phyloP scores from a whole-genome alignment of 2,329 filamentous ascomycete species.

The Elsinoe batatas region DNA sequence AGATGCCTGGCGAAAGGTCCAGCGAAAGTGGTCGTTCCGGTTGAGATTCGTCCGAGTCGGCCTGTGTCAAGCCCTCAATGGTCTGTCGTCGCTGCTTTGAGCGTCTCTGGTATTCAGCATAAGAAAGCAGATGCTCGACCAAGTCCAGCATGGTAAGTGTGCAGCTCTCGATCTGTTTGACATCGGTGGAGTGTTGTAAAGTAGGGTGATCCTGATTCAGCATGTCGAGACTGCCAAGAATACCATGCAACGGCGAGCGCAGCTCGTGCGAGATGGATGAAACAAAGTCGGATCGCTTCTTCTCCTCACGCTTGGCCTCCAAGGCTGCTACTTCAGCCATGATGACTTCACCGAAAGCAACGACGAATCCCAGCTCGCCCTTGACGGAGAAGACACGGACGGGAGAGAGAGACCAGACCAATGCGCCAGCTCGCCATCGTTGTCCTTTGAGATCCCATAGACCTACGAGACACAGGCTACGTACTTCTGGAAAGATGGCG shows the following conservation, averaged over 20 bases:
- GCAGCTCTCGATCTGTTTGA: conserved; percentile 3
- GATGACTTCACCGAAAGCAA: conserved; percentile 34
- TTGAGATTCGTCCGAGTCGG: conserved; percentile 2
- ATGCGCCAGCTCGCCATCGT: conserved; percentile 34
- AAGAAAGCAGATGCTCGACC: conserved; percentile 1
- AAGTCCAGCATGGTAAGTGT: conserved; percentile 7
- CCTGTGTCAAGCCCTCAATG: neutral
- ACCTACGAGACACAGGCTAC: conserved; percentile 41
- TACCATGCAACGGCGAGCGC: conserved; percentile 38
- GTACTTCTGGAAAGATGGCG: conserved; percentile 32
- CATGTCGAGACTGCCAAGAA: conserved; percentile 27
- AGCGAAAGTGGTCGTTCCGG: neutral
- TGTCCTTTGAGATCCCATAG: conserved; percentile 40
- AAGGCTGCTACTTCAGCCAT: conserved; percentile 33
- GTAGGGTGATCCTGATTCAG: neutral
- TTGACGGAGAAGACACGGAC: conserved; percentile 33
- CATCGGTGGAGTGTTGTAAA: neutral
- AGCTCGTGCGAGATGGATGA: conserved; percentile 45
- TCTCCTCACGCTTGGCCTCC: conserved; percentile 32
- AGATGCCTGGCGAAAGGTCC: conserved; percentile 3
- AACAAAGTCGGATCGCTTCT: conserved; percentile 44
- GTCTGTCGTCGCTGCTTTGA: neutral
- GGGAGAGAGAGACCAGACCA: conserved; percentile 38
- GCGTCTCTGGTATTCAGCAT: neutral
- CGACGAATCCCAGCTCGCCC: conserved; percentile 34